Evolutionary conservation across 164 flowering plant genomes (phyloP).

Genomic region (Paratinospora sagittata): DNA sequence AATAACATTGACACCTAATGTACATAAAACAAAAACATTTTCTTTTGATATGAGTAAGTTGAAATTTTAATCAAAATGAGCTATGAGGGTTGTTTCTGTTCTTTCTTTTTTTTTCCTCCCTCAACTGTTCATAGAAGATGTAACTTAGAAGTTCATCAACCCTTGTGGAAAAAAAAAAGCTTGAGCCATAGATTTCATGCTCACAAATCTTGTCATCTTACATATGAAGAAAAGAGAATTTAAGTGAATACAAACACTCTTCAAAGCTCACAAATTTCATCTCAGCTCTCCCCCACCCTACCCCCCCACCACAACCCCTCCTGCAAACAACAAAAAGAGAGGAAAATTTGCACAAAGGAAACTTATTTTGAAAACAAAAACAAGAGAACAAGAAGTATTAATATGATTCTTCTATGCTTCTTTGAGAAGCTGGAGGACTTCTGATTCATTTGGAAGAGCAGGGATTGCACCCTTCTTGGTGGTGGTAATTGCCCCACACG

Average conservation of each 20-base stretch:
- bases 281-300: too few species aligned
- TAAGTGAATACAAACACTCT: background rate
- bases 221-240: background rate
- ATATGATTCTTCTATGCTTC: slow-evolving; percentile 12
- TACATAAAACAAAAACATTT: too few species aligned
- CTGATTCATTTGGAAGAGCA: slow-evolving; percentile 65
- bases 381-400: background rate
- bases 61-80: too few species aligned
- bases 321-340: background rate
- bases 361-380: background rate
- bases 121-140: too few species aligned
- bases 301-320: background rate
- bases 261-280: background rate
- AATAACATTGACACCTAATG: too few species aligned
- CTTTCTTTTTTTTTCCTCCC: too few species aligned
- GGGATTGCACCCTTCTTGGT: slow-evolving; percentile 97
- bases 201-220: background rate
- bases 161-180: too few species aligned
- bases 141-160: too few species aligned
- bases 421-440: slow-evolving; percentile 38
- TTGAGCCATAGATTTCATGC: background rate
- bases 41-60: too few species aligned
- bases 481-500: slow-evolving; percentile 92
- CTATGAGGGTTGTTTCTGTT: too few species aligned
- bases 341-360: background rate